Evolutionary conservation across 2,329 filamentous ascomycete species (phyloP).

Genomic region (Aspergillus clavatus): DNA sequence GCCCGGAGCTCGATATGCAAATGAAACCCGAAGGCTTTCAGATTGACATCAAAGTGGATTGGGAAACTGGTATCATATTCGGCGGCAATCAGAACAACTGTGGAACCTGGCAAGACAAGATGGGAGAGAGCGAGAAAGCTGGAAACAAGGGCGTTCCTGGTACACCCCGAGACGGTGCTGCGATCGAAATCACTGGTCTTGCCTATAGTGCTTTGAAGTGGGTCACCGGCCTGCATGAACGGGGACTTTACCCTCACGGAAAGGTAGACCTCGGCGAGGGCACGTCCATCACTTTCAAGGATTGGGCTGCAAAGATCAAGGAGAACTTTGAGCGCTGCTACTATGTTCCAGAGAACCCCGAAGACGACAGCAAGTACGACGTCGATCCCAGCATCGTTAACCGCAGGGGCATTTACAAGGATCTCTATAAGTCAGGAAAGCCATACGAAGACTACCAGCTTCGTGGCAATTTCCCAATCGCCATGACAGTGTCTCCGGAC

Average conservation of each 20-base stretch:
- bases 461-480: slow-evolving; percentile 87
- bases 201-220: slow-evolving; percentile 84
- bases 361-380: slow-evolving; percentile 72
- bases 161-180: slow-evolving; percentile 93
- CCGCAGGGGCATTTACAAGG: slow-evolving; percentile 95
- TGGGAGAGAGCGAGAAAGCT: slow-evolving; percentile 93
- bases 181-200: slow-evolving; percentile 90
- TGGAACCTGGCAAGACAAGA: slow-evolving; percentile 99
- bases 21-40: slow-evolving; percentile 93
- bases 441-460: slow-evolving; percentile 98
- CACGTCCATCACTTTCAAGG: slow-evolving; percentile 61
- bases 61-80: slow-evolving; percentile 84
- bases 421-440: slow-evolving; percentile 88
- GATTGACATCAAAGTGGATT: slow-evolving; percentile 85
- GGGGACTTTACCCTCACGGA: slow-evolving; percentile 67
- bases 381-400: slow-evolving; percentile 76
- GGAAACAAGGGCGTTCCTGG: slow-evolving; percentile 90
- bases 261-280: slow-evolving; percentile 65
- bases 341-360: slow-evolving; percentile 67
- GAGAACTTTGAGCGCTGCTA: slow-evolving; percentile 88
- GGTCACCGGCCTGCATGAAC: slow-evolving; percentile 63
- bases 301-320: slow-evolving; percentile 78
- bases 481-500: slow-evolving; percentile 88
- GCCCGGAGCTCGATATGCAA: slow-evolving; percentile 79
- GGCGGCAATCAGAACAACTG: slow-evolving; percentile 94